A percentile compares a stretch with the other conserved stretches of the same genome.
phyloP scores from a whole-genome alignment of 306 rosid genomes.

The Vachellia pachyceras region DNA sequence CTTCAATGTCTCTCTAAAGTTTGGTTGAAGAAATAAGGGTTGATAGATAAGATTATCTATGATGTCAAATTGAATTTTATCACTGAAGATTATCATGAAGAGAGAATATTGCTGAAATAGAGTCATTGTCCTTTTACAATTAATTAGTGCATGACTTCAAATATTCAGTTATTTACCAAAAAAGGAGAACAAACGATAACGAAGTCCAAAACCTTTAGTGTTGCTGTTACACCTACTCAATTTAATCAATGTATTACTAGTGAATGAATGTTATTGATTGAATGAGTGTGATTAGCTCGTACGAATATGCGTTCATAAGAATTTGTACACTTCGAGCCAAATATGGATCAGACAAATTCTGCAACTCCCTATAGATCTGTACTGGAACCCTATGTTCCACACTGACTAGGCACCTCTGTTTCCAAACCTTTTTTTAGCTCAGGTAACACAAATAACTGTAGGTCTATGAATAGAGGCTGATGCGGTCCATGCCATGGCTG shows the following conservation, averaged over 20 bases:
- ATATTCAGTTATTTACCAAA: not conserved
- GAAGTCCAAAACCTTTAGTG: not conserved
- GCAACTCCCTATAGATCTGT: constrained; percentile 29
- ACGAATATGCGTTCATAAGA: too few relatives aligned
- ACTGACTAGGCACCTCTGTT: constrained; percentile 40
- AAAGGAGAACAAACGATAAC: not conserved
- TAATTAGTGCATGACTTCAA: not conserved
- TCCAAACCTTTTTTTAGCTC: constrained; percentile 53
- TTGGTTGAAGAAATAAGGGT: not conserved
- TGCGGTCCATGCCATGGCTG: constrained; percentile 59
- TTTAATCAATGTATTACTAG: not conserved
- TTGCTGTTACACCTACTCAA: not conserved
- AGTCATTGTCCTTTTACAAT: not conserved
- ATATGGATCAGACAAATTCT: constrained; percentile 44
- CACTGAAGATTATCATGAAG: not conserved
- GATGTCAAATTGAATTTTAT: not conserved
- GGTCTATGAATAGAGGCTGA: constrained; percentile 57
- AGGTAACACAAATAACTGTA: constrained; percentile 51
- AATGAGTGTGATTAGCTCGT: too few relatives aligned
- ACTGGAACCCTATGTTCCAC: constrained; percentile 31
- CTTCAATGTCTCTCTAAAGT: not conserved
- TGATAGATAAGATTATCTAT: not conserved
- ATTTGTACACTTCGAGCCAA: constrained; percentile 19
- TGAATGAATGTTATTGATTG: not conserved
- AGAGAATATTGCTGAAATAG: not conserved